phyloP scores from a whole-genome alignment of 2,329 filamentous ascomycete species.

The Fusarium torreyae region DNA sequence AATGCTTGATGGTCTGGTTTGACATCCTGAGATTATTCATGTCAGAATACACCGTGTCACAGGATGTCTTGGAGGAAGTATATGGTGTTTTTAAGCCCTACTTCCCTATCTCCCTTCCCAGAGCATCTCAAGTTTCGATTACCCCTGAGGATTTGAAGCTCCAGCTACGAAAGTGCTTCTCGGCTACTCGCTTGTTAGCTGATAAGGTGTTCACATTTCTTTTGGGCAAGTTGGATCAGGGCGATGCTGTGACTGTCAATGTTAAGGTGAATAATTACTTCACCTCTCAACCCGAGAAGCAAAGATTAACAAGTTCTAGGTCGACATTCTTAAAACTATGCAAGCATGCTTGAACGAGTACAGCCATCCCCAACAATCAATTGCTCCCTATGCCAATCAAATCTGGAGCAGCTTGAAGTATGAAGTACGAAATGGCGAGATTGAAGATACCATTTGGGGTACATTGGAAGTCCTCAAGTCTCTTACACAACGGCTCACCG shows the following conservation, averaged over 20 bases:
- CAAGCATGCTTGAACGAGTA: slow-evolving; percentile 68
- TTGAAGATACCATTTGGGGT: slow-evolving; percentile 70
- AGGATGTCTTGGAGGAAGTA: slow-evolving; percentile 64
- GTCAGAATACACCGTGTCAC: slow-evolving; percentile 60
- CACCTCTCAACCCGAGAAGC: neutral
- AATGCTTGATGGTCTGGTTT: slow-evolving; percentile 72
- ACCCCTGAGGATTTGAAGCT: slow-evolving; percentile 71
- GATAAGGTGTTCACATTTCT: slow-evolving; percentile 67
- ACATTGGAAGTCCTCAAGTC: slow-evolving; percentile 69
- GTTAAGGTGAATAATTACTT: slow-evolving; percentile 63
- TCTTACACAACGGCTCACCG: slow-evolving; percentile 63
- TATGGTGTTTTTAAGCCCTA: slow-evolving; percentile 72
- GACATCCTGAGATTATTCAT: slow-evolving; percentile 63
- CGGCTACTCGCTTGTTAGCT: slow-evolving; percentile 64
- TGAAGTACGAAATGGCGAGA: slow-evolving; percentile 73
- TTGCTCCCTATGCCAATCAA: slow-evolving; percentile 65
- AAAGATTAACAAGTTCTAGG: slow-evolving; percentile 50
- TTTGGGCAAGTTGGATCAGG: slow-evolving; percentile 71
- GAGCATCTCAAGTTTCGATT: slow-evolving; percentile 66
- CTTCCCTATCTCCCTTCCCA: slow-evolving; percentile 71
- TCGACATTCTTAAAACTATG: slow-evolving; percentile 71
- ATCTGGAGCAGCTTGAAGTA: slow-evolving; percentile 75
- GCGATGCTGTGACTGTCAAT: slow-evolving; percentile 70
- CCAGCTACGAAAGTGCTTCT: slow-evolving; percentile 68
- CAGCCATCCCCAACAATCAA: slow-evolving; percentile 60